Evolutionary conservation across 129 eudicot species (phyloP).

Genomic region (Chrysanthemum lavandulifolium): DNA sequence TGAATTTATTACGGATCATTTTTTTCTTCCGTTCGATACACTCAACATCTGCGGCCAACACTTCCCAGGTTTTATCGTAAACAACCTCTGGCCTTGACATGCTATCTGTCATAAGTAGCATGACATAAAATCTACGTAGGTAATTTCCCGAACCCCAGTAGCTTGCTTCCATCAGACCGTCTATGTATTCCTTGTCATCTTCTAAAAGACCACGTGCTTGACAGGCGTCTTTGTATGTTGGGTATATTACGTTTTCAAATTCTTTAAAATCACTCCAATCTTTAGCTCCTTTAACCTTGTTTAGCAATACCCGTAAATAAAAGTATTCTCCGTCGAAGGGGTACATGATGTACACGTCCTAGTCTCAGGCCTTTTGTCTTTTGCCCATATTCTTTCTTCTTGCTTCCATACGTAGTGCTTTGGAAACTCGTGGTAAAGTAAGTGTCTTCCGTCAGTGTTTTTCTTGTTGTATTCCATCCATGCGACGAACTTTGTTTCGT

Average conservation of each 20-base stretch:
- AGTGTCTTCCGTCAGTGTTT: no score
- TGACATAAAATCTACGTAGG: not conserved
- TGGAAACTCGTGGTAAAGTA: no score
- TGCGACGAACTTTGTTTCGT: no score
- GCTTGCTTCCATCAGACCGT: not conserved
- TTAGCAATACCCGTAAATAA: not conserved
- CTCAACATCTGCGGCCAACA: not conserved
- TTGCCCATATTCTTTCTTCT: not conserved
- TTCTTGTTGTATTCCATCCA: no score
- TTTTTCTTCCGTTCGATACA: not conserved
- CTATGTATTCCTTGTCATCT: not conserved
- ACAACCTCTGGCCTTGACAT: not conserved
- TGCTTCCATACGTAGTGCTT: not conserved
- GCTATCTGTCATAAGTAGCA: not conserved
- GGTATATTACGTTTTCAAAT: not conserved
- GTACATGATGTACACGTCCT: not conserved
- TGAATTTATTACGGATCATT: no score
- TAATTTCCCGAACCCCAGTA: not conserved
- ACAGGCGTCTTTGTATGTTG: not conserved
- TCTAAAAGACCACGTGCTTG: not conserved
- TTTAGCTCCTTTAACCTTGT: not conserved
- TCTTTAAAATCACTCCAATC: not conserved
- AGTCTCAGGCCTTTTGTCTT: not conserved
- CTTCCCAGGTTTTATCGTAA: not conserved
- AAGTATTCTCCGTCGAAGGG: not conserved